Evolutionary conservation across 192 early-diverging fungal species (phyloP).

Genomic region (Gamsiella multidivaricata): DNA sequence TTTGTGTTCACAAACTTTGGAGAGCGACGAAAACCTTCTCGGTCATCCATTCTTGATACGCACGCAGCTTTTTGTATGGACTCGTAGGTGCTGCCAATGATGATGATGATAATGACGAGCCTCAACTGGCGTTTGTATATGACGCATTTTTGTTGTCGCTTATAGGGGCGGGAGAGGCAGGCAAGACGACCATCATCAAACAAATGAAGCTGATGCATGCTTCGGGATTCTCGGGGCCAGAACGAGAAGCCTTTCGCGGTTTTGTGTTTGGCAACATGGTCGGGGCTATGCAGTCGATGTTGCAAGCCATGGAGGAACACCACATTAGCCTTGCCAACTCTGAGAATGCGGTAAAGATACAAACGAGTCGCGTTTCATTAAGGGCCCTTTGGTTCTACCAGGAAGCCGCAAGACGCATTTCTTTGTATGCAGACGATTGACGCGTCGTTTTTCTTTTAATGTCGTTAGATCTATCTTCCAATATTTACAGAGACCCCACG

Average conservation of each 20-base stretch:
- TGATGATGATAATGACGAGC: no score
- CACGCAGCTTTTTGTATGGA: background rate
- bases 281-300: conserved; percentile 59
- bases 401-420: no score
- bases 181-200: conserved; percentile 69
- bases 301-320: conserved; percentile 57
- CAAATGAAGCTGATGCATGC: conserved; percentile 71
- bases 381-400: no score
- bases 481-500: conserved; percentile 53
- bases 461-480: no score
- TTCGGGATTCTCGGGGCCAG: conserved; percentile 57
- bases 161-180: conserved; percentile 68
- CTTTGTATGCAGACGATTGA: no score
- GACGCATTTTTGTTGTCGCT: background rate
- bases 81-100: no score
- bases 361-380: no score
- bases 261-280: conserved; percentile 63
- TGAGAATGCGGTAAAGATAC: conserved; percentile 25
- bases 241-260: conserved; percentile 56
- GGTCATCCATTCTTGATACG: no score
- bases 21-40: no score
- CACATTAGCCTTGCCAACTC: background rate
- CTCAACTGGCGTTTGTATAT: background rate
- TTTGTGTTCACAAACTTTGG: no score
- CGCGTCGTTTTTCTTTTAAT: no score